phyloP scores from a whole-genome alignment of 345 rosid genomes.

The Cardamine resedifolia region DNA sequence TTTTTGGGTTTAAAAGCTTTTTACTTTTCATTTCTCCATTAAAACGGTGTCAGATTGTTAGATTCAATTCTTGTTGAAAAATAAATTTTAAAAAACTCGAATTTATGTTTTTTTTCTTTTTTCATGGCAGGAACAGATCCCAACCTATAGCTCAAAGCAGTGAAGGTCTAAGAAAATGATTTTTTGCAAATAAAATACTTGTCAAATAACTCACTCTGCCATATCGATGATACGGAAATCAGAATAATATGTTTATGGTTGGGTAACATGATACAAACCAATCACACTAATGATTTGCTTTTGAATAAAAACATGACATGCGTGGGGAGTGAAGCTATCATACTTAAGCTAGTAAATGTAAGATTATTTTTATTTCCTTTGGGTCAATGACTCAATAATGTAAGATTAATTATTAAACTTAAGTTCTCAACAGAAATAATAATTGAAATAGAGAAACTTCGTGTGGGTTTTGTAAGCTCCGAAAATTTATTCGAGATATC shows the following conservation, averaged over 20 bases:
- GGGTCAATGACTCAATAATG: conserved; percentile 19
- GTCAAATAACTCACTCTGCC: neutral
- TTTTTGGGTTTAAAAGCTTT: neutral
- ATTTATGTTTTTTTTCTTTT: too few relatives aligned
- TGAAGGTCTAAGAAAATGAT: neutral
- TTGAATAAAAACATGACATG: conserved; percentile 23
- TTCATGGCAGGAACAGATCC: too few relatives aligned
- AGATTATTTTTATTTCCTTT: neutral
- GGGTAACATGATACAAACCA: neutral
- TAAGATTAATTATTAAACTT: conserved; percentile 14
- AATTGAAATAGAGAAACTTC: conserved; percentile 7
- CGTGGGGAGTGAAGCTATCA: conserved; percentile 26
- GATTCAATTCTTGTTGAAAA: too few relatives aligned
- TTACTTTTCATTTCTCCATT: neutral
- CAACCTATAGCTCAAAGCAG: too few relatives aligned
- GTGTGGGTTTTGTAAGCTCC: conserved; percentile 3
- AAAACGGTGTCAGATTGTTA: neutral
- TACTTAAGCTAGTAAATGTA: conserved; percentile 2
- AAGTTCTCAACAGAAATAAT: conserved; percentile 6
- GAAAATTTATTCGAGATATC: neutral
- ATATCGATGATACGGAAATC: neutral
- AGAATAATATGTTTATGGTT: neutral
- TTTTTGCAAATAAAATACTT: neutral
- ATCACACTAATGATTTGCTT: conserved; percentile 10
- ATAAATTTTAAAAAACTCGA: neutral